Base-by-base conservation (phyloP, 306 rosid species). In the Datisca glomerata region DNA sequence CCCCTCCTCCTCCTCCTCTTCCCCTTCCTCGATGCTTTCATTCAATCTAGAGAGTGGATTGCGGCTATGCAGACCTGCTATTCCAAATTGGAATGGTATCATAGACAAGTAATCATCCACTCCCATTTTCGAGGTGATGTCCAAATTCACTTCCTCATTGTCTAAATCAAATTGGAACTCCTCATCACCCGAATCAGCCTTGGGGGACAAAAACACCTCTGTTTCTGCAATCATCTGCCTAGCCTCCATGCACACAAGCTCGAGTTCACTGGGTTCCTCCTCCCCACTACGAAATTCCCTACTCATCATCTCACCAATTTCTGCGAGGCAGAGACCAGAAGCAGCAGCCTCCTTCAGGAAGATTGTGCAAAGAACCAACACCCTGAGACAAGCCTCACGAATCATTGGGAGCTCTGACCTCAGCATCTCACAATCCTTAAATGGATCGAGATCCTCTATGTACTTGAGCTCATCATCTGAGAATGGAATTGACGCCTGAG, bases 281-380 rank as follows among this genome's bases (percentile, higher is more conserved):
- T 84, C 92, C 7, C 85, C 96, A 4, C 94, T 35, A 15, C 60
- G 85, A 66, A 78, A 84, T 50, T 91, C 98, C 68, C 98, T 61
- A 9, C 74, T 91, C 98, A 85, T 91, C 98, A 91, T 84, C 80
- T 84, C 98, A 12, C 98, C 98, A 49, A 91, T 85, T 65, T 91
- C 96, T 59, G 87, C 78, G 33, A 91, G 96, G 60, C 85, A 84
- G 7, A 85, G 87, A 39, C 98, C 96, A 43, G 1, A 70, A 10
- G 63, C 51, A 41, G 87, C 96, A 64, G 96, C 80, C 63, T 64
- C 78, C 78, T 85, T 78, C 50, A 91, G 87, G 63, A 91, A 91
- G 59, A 71, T 69, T 57, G 98, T 85, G 71, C 92, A 91, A 40
- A 91, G 96, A 28, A 73, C 73, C 69, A 91, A 65, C 56, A 91